These are phyloP conservation scores for Coemansia asiatica DNA, from an alignment of 192 early-diverging fungal species.

Conservation along the genomic window DNA sequence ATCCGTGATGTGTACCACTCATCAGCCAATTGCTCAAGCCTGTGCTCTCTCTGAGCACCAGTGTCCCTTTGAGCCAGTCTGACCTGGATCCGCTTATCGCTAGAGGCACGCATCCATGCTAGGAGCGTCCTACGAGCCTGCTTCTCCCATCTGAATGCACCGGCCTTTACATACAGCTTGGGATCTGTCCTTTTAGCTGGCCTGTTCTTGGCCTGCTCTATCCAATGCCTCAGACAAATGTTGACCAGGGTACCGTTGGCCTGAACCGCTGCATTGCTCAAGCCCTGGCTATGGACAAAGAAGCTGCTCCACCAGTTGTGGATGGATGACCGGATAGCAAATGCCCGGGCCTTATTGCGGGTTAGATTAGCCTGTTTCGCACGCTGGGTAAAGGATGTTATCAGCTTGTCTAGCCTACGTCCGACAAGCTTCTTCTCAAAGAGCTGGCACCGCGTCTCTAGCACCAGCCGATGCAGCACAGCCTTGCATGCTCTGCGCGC, in stretches of 20 bases:
- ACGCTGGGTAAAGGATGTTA: constrained; percentile 6
- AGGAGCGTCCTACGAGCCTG: constrained; percentile 25
- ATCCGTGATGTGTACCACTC: constrained; percentile 4
- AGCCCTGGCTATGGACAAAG: background rate
- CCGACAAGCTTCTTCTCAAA: constrained; percentile 13
- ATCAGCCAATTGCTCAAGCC: constrained; percentile 14
- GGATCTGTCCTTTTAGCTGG: background rate
- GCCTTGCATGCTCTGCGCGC: background rate
- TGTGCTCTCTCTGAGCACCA: constrained; percentile 5
- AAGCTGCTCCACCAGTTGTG: constrained; percentile 14
- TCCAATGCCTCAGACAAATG: constrained; percentile 32
- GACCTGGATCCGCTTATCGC: constrained; percentile 14
- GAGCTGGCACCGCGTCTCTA: constrained; percentile 16
- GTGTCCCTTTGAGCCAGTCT: constrained; percentile 15
- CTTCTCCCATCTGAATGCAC: constrained; percentile 43
- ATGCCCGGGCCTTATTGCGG: constrained; percentile 14
- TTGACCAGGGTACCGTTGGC: constrained; percentile 21
- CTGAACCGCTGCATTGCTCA: constrained; percentile 20
- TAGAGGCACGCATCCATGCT: constrained; percentile 30
- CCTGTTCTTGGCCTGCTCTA: background rate
- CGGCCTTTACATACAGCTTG: constrained; percentile 14
- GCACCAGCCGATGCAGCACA: constrained; percentile 18
- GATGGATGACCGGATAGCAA: constrained; percentile 7
- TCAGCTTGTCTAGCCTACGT: background rate
- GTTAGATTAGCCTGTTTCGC: constrained; percentile 11